Conservation (phyloP, 1,284 basidiomycete species). For the Termitomyces sp. region DNA sequence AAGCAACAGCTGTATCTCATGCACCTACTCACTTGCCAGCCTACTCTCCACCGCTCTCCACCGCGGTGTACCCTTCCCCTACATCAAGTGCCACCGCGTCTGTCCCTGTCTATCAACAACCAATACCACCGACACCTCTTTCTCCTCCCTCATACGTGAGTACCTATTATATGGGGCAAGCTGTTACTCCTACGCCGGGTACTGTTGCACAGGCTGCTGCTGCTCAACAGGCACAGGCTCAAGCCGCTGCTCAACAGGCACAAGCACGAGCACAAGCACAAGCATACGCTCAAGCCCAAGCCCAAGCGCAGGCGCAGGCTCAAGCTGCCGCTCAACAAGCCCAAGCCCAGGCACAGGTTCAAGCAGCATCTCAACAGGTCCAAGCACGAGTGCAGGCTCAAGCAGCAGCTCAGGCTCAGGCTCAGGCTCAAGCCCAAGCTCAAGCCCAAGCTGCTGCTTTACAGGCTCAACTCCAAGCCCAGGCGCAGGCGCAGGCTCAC, state of each 20-base stretch:
- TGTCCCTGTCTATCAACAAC: not conserved
- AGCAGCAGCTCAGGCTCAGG: not conserved
- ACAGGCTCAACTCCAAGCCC: slow-evolving; percentile 4
- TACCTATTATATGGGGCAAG: not conserved
- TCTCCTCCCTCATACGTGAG: not conserved
- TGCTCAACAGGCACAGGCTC: not conserved
- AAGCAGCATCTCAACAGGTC: not conserved
- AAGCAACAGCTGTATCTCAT: not conserved
- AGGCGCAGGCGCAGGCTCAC: not conserved
- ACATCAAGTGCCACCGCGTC: not conserved
- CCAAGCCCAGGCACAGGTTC: not conserved
- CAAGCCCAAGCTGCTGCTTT: not conserved
- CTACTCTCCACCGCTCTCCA: not conserved
- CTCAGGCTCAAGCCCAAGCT: not conserved
- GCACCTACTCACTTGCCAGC: not conserved
- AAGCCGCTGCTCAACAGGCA: slow-evolving; percentile 6
- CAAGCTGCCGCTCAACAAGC: slow-evolving; percentile 5
- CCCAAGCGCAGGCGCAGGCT: not conserved
- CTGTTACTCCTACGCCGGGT: not conserved
- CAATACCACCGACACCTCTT: not conserved
- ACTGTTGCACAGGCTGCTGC: not conserved
- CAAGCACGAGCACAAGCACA: not conserved
- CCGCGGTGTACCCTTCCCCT: slow-evolving; percentile 11
- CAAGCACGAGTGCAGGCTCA: not conserved
- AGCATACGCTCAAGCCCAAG: not conserved